A percentile compares a stretch with the other conserved stretches of the same genome.
Evolutionary conservation across 2,329 filamentous ascomycete species (phyloP).

Genomic region (Chalaropsis ovoidea): DNA sequence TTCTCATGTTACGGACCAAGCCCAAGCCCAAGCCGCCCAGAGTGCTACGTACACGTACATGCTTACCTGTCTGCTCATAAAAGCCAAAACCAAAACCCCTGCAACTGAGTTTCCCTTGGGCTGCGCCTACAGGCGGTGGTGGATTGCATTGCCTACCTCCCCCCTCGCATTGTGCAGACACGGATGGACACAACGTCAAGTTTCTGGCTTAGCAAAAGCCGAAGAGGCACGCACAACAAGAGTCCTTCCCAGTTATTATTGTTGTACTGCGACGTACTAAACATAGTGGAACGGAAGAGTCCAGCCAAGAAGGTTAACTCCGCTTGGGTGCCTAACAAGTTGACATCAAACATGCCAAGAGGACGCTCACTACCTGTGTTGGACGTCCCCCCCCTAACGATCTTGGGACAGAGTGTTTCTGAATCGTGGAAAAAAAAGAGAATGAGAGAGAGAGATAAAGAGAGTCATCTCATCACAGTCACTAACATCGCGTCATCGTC

Average conservation of each 20-base stretch:
- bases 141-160: not conserved
- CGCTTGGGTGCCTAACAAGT: conserved; percentile 5
- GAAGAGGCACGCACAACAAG: conserved; percentile 7
- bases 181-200: not conserved
- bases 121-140: not conserved
- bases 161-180: not conserved
- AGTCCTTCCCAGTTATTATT: not conserved
- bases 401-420: not conserved
- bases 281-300: not conserved
- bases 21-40: too few relatives aligned
- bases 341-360: conserved; percentile 3
- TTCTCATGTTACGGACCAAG: not conserved
- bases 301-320: not conserved
- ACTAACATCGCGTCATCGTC: not conserved
- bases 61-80: not conserved
- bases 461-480: not conserved
- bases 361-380: not conserved
- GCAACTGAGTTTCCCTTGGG: not conserved
- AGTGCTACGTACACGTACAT: not conserved
- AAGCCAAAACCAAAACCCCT: not conserved
- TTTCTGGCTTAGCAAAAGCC: not conserved
- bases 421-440: not conserved
- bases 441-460: not conserved
- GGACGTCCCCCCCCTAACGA: not conserved
- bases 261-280: not conserved